Percentiles rank a stretch among this genome's conserved stretches.
phyloP scores from a whole-genome alignment of 2,329 filamentous ascomycete species.

The Aspergillus arachidicola region DNA sequence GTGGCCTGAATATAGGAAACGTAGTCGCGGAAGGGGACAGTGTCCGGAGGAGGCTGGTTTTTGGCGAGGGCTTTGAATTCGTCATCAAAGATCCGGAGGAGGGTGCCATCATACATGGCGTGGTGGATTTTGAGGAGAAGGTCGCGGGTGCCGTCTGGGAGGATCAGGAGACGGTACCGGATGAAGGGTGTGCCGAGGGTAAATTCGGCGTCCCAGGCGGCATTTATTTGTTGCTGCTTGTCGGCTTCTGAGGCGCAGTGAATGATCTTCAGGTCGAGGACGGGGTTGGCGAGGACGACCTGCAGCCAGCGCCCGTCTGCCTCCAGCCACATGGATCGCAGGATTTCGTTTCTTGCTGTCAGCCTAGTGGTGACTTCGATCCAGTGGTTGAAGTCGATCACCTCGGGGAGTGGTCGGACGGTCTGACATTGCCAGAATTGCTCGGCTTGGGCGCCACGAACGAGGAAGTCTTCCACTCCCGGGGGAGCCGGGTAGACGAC shows the following conservation, averaged over 20 bases:
- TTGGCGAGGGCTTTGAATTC: constrained; percentile 33
- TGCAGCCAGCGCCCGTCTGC: constrained; percentile 10
- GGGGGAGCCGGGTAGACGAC: constrained; percentile 6
- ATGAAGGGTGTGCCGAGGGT: constrained; percentile 37
- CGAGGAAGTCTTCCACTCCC: constrained; percentile 5
- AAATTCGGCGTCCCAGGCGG: constrained; percentile 29
- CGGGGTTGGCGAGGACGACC: constrained; percentile 21
- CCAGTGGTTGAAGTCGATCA: constrained; percentile 17
- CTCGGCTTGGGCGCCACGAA: constrained; percentile 4
- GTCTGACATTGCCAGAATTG: constrained; percentile 14
- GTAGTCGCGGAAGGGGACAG: constrained; percentile 30
- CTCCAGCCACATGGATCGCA: constrained; percentile 13
- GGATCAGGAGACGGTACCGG: constrained; percentile 34
- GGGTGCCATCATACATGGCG: constrained; percentile 40
- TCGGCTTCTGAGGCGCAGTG: constrained; percentile 24
- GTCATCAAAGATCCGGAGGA: constrained; percentile 41
- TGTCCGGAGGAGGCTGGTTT: constrained; percentile 8
- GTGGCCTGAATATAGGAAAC: constrained; percentile 16
- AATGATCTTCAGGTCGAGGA: constrained; percentile 15
- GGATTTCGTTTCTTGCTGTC: constrained; percentile 16
- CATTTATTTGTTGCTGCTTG: constrained; percentile 19
- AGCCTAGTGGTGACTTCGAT: constrained; percentile 16
- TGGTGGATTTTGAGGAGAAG: constrained; percentile 40
- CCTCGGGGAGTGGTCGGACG: constrained; percentile 3
- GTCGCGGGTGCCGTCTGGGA: constrained; percentile 25